Base-by-base conservation (phyloP, 148 eudicot species). In the Diospyros kaki region DNA sequence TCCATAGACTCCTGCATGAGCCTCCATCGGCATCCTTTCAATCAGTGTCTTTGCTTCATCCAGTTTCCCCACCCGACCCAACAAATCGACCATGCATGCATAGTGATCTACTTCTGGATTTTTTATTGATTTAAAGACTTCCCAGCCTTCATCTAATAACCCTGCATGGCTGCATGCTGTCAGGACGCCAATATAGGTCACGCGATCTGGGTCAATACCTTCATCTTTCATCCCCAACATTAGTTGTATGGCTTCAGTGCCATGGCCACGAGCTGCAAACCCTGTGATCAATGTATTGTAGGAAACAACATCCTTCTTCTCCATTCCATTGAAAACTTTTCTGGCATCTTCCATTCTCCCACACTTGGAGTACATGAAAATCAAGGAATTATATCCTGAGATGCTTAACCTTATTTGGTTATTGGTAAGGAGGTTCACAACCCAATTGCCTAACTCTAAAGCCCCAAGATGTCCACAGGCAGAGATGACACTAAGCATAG, bases 391-490 rank as follows among this genome's bases (percentile, higher is more conserved):
- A 75, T 83, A 79, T 6, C 84, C 87, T 43, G 89, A 80, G n/a
- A 76, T 62, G 73, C 84, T 83, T 75, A 88, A 80, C 38, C 75
- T 82, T 15, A 83, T 75, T 44, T 73, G 55, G 63, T 71, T 75
- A 63, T 81, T 56, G 17, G 62, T 61, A 39, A 90, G 46, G 60
- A 77, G 72, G 41, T 71, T 76, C 28, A 83, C 80, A 15, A 80
- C 84, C 85, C 83, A 81, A 42, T 81, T 83, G 1, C 92, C 92
- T 42, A 85, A 73, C 77, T 85, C 90, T 41, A 90, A 45, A 14
- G 95, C 89, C 41, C 92, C 95, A 14, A 90, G 76, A 81, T 90
- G 89, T 45, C 90, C 92, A 80, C 95, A 90, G 50, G 95, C 90
- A 66, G 92, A 88, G 46, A 90, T 55, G 14, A 85, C 87, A 78